Evolutionary conservation across 2,329 filamentous ascomycete species (phyloP).

Genomic region (Triangularia verruculosa): DNA sequence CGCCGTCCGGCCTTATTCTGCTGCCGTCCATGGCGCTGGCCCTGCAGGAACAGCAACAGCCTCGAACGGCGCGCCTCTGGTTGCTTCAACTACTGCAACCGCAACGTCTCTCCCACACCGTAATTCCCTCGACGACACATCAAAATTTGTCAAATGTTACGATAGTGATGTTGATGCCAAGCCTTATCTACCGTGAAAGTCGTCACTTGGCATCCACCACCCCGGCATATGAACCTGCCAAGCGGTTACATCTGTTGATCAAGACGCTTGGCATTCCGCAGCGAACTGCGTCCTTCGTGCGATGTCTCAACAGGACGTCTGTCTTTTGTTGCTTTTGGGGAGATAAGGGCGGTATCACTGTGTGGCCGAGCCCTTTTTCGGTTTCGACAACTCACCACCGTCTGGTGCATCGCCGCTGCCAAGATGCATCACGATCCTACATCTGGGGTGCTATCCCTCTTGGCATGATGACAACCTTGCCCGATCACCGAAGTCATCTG

Average conservation of each 20-base stretch:
- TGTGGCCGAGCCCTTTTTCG: background rate
- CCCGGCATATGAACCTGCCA: conserved; percentile 14
- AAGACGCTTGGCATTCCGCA: conserved; percentile 16
- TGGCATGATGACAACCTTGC: background rate
- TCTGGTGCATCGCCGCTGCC: conserved; percentile 1
- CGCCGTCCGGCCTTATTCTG: background rate
- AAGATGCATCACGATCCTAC: background rate
- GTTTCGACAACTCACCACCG: background rate
- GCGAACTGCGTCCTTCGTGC: background rate
- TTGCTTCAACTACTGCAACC: background rate
- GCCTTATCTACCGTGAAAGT: conserved; percentile 17
- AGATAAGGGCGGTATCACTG: background rate
- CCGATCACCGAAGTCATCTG: background rate
- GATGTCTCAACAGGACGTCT: conserved; percentile 12
- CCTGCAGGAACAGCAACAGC: background rate
- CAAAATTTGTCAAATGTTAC: background rate
- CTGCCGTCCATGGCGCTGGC: background rate
- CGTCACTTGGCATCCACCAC: conserved; percentile 12
- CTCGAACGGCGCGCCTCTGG: background rate
- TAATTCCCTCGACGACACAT: conserved; percentile 5
- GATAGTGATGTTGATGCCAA: conserved; percentile 12
- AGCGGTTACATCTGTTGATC: conserved; percentile 20
- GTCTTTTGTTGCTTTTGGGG: background rate
- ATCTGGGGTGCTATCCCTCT: background rate
- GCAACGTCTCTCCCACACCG: background rate